Conservation (phyloP, 2,329 filamentous ascomycete genomes). For the Stagonosporopsis rhizophila region DNA sequence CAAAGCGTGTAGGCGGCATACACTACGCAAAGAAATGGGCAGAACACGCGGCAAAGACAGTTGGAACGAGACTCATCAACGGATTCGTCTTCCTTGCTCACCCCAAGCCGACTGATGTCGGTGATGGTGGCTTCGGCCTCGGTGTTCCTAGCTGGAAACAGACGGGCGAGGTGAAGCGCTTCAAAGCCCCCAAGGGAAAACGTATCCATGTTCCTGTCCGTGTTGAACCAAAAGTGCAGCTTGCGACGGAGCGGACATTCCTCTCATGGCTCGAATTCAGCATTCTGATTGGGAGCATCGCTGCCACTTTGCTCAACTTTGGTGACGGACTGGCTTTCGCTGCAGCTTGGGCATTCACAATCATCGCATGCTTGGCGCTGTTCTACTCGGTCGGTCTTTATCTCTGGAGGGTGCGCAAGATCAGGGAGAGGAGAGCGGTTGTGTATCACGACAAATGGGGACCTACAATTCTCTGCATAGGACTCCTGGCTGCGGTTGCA, state of each 20-base stretch:
- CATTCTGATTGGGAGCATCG: constrained; percentile 77
- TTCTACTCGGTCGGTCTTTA: constrained; percentile 85
- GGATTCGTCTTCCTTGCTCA: constrained; percentile 44
- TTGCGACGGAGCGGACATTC: constrained; percentile 95
- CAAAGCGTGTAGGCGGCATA: constrained; percentile 76
- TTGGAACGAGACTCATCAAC: constrained; percentile 44
- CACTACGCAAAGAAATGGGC: constrained; percentile 70
- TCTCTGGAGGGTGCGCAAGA: constrained; percentile 85
- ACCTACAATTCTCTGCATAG: constrained; percentile 75
- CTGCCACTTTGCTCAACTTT: constrained; percentile 52
- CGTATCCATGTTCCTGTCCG: constrained; percentile 91
- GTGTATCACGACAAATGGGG: constrained; percentile 92
- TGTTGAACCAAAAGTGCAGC: constrained; percentile 97
- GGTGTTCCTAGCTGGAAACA: constrained; percentile 54
- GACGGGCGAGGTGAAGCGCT: constrained; percentile 53
- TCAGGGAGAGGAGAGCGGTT: constrained; percentile 81
- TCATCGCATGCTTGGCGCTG: constrained; percentile 79
- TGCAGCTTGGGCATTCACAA: constrained; percentile 75
- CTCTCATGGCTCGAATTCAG: constrained; percentile 97
- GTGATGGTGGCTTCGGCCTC: constrained; percentile 49
- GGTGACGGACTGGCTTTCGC: constrained; percentile 46
- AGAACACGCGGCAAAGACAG: constrained; percentile 59
- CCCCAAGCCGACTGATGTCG: constrained; percentile 55
- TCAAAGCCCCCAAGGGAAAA: constrained; percentile 81
- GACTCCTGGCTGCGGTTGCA: constrained; percentile 75